phyloP scores from a whole-genome alignment of 768 basidiomycete genomes.

The Tricholoma sp. region DNA sequence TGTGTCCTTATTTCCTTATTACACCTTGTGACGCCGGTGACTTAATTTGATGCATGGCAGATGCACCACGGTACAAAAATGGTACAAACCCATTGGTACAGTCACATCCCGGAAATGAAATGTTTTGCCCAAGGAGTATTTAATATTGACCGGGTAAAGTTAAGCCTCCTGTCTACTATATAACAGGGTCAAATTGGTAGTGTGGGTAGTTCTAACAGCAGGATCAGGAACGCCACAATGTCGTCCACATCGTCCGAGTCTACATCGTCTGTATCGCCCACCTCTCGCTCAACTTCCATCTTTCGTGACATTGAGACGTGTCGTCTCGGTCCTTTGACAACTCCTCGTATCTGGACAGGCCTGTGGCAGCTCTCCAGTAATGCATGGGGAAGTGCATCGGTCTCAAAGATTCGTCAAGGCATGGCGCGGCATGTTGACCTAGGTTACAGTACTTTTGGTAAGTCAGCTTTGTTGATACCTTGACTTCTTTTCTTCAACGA shows the following conservation, averaged over 20 bases:
- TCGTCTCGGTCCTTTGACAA: slow-evolving; percentile 24
- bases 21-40: not conserved
- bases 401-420: slow-evolving; percentile 56
- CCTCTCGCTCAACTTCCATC: not conserved
- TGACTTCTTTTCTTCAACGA: slow-evolving; percentile 1
- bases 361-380: slow-evolving; percentile 86
- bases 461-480: slow-evolving; percentile 3
- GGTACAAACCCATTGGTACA: not conserved
- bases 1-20: not conserved
- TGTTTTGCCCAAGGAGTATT: too few species aligned
- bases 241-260: slow-evolving; percentile 17
- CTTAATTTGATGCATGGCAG: not conserved
- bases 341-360: slow-evolving; percentile 69
- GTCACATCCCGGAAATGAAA: not conserved
- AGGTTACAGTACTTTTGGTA: slow-evolving; percentile 65
- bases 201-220: too few species aligned
- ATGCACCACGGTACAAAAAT: not conserved
- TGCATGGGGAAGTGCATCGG: slow-evolving; percentile 77
- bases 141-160: not conserved
- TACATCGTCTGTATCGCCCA: not conserved
- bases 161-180: not conserved
- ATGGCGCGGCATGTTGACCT: slow-evolving; percentile 60
- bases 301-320: not conserved
- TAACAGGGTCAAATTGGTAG: not conserved
- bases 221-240: not conserved